These are phyloP conservation scores for Epichloe sibirici DNA, from an alignment of 2,329 filamentous ascomycete species.

Conservation along the genomic window DNA sequence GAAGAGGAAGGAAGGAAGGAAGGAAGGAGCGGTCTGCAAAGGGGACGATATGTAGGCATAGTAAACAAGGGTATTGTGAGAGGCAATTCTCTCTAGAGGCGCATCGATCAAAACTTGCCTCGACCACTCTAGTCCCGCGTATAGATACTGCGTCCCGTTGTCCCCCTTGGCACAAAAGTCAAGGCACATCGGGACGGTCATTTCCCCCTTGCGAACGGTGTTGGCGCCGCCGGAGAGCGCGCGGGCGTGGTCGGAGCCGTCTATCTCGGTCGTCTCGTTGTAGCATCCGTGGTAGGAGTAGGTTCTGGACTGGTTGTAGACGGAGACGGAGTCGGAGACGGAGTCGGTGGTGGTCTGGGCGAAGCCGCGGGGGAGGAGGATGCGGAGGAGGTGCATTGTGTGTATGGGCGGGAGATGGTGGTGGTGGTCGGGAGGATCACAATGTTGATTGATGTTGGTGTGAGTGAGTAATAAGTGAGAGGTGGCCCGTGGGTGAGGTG, in stretches of 20 bases:
- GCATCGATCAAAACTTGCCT: constrained; percentile 17
- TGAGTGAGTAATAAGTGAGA: background rate
- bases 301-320: constrained; percentile 23
- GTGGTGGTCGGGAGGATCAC: background rate
- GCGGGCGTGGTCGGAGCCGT: constrained; percentile 28
- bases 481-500: no score
- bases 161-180: constrained; percentile 32
- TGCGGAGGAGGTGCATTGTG: constrained; percentile 6
- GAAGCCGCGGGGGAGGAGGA: constrained; percentile 5
- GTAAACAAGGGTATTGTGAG: no score
- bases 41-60: no score
- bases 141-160: constrained; percentile 25
- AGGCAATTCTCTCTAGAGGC: no score
- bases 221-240: constrained; percentile 33
- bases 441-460: no score
- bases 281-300: constrained; percentile 46
- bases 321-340: constrained; percentile 19
- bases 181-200: constrained; percentile 41
- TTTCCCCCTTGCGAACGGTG: constrained; percentile 27
- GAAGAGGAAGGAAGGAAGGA: no score
- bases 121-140: constrained; percentile 43
- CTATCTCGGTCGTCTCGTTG: constrained; percentile 41
- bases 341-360: constrained; percentile 2
- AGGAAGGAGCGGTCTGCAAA: no score
- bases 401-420: background rate